These are phyloP conservation scores for Lenwebbia sp. DNA, from an alignment of 345 rosid genomes.

Conservation along the genomic window DNA sequence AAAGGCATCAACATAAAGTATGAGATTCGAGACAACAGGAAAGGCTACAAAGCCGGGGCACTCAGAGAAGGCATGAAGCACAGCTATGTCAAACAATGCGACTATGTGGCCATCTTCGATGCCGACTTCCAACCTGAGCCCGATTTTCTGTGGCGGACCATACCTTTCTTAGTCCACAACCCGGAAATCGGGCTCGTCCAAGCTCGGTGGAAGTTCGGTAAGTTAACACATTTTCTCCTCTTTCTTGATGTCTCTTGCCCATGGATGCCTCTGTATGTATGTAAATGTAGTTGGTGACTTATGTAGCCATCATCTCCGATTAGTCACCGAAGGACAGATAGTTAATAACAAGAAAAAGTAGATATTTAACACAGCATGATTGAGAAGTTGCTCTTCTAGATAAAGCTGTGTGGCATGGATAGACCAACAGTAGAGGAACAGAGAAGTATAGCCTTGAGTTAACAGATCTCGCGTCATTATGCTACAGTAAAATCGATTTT, in stretches of 20 bases:
- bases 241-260: background rate
- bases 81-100: constrained; percentile 64
- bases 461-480: background rate
- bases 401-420: background rate
- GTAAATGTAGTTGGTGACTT: background rate
- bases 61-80: constrained; percentile 71
- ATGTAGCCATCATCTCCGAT: background rate
- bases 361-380: background rate
- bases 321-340: background rate
- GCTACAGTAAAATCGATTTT: background rate
- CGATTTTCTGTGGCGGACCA: constrained; percentile 59
- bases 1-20: constrained; percentile 62
- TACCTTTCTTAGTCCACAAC: constrained; percentile 64
- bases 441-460: background rate
- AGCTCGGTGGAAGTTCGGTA: constrained; percentile 94
- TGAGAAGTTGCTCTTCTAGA: background rate
- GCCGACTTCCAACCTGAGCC: constrained; percentile 90
- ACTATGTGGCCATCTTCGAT: constrained; percentile 73
- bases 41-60: constrained; percentile 81
- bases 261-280: background rate
- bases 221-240: background rate
- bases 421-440: background rate
- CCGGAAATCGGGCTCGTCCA: constrained; percentile 70
- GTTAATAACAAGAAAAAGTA: background rate
- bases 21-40: constrained; percentile 55